Conservation (phyloP, 805 yeast species). For the Myxozyma neotropica region DNA sequence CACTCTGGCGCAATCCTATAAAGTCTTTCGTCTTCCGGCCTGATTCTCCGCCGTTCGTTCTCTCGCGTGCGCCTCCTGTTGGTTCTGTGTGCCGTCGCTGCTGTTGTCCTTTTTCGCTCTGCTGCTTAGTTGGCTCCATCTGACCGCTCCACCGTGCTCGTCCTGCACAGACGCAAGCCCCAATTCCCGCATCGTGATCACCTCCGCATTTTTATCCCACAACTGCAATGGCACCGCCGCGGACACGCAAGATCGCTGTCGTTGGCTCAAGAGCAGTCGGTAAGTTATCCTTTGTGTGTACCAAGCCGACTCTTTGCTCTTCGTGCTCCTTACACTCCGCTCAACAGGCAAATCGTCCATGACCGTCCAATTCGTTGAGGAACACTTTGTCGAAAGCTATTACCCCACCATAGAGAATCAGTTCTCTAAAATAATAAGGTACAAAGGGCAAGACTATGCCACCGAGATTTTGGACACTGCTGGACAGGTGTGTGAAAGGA, state of each 20-base stretch:
- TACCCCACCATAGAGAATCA: slow-evolving; percentile 91
- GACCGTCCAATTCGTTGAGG: slow-evolving; percentile 82
- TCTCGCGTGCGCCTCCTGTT: not conserved
- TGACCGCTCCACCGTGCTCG: too few species aligned
- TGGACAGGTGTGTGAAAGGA: slow-evolving; percentile 48
- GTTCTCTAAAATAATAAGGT: slow-evolving; percentile 67
- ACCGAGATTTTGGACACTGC: slow-evolving; percentile 90
- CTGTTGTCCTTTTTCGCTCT: too few species aligned
- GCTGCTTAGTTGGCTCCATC: too few species aligned
- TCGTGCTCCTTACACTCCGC: not conserved
- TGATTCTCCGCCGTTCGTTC: not conserved
- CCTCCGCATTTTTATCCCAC: not conserved
- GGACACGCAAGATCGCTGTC: slow-evolving; percentile 76
- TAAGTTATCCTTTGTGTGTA: slow-evolving; percentile 36
- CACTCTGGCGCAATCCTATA: not conserved
- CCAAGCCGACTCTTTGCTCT: too few species aligned
- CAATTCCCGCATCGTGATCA: not conserved
- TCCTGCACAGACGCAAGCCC: too few species aligned
- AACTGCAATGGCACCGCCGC: slow-evolving; percentile 38
- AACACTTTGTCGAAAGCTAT: slow-evolving; percentile 83
- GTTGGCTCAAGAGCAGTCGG: slow-evolving; percentile 90
- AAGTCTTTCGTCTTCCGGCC: not conserved
- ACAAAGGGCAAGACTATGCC: slow-evolving; percentile 73
- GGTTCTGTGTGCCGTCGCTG: too few species aligned
- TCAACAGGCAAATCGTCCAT: slow-evolving; percentile 71